phyloP scores from a whole-genome alignment of 495 filamentous ascomycete species.

The Penicillium flavigenum region DNA sequence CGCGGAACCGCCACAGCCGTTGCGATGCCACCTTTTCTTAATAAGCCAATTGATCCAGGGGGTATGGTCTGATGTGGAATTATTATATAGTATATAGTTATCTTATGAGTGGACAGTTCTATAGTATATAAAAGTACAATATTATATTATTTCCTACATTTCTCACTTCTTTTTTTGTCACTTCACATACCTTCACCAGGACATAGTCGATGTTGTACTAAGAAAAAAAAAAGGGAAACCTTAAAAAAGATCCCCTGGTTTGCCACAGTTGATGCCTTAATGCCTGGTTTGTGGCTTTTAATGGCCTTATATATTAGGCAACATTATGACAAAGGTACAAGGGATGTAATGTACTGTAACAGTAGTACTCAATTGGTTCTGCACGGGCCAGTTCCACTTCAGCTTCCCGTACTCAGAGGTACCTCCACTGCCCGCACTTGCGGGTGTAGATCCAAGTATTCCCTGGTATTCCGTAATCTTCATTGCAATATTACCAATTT shows the following conservation, averaged over 20 bases:
- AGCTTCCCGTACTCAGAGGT: slow-evolving; percentile 15
- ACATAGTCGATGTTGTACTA: neutral
- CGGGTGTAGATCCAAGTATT: slow-evolving; percentile 17
- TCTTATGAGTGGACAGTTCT: neutral
- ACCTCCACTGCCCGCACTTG: slow-evolving; percentile 13
- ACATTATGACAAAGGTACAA: no score
- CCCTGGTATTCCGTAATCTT: slow-evolving; percentile 1
- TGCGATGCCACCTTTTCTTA: slow-evolving; percentile 16
- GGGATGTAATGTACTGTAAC: neutral
- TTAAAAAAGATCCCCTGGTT: slow-evolving; percentile 1
- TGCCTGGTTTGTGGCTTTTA: neutral
- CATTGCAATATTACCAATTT: neutral
- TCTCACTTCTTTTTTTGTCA: neutral
- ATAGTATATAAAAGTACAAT: neutral
- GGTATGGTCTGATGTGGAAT: neutral
- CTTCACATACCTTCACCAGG: neutral
- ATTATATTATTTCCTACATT: neutral
- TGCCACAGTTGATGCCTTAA: slow-evolving; percentile 5
- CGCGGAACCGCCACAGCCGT: slow-evolving; percentile 41
- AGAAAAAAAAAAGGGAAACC: neutral
- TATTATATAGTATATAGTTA: neutral
- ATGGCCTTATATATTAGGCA: slow-evolving; percentile 2
- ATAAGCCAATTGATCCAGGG: slow-evolving; percentile 18
- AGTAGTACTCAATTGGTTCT: neutral
- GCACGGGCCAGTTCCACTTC: slow-evolving; percentile 5